A percentile compares a stretch with the other conserved stretches of the same genome.
Evolutionary conservation across 75 land plant genomes (phyloP).

Genomic region (Pinus tabuliformis): DNA sequence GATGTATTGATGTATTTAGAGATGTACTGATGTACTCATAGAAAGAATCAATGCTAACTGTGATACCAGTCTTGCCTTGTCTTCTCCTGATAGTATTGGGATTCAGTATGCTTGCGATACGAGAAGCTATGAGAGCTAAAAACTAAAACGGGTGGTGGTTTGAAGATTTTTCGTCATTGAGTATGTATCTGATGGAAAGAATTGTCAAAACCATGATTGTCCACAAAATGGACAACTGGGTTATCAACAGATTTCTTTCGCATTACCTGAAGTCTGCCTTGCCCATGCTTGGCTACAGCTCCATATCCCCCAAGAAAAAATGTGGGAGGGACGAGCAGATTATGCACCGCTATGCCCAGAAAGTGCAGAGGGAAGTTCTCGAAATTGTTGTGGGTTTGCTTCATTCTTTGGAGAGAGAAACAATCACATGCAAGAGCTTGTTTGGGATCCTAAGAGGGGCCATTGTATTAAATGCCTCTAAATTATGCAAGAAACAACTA

Average conservation of each 20-base stretch:
- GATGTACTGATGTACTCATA: slow-evolving; percentile 33
- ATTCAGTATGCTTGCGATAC: slow-evolving; percentile 46
- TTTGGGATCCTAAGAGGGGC: slow-evolving; percentile 63
- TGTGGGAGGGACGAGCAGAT: slow-evolving; percentile 16
- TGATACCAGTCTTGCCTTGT: slow-evolving; percentile 22
- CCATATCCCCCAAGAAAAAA: slow-evolving; percentile 26
- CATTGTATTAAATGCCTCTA: slow-evolving; percentile 32
- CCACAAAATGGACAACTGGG: slow-evolving; percentile 36
- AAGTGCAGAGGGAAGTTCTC: slow-evolving; percentile 29
- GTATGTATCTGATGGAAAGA: slow-evolving; percentile 41
- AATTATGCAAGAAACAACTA: slow-evolving; percentile 45
- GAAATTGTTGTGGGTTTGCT: slow-evolving; percentile 65
- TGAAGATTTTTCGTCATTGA: slow-evolving; percentile 62
- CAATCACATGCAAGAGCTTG: slow-evolving; percentile 57
- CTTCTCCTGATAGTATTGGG: slow-evolving; percentile 43
- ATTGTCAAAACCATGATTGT: slow-evolving; percentile 47
- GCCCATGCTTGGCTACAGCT: slow-evolving; percentile 30
- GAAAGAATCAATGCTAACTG: slow-evolving; percentile 19
- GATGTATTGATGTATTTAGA: not conserved
- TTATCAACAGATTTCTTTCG: slow-evolving; percentile 64
- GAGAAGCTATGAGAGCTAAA: slow-evolving; percentile 45
- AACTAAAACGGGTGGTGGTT: slow-evolving; percentile 68
- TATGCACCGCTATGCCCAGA: slow-evolving; percentile 16
- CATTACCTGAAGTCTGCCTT: slow-evolving; percentile 60
- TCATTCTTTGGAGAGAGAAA: slow-evolving; percentile 39